These are phyloP conservation scores for Candida maris DNA, from an alignment of 805 yeast species.

Conservation along the genomic window DNA sequence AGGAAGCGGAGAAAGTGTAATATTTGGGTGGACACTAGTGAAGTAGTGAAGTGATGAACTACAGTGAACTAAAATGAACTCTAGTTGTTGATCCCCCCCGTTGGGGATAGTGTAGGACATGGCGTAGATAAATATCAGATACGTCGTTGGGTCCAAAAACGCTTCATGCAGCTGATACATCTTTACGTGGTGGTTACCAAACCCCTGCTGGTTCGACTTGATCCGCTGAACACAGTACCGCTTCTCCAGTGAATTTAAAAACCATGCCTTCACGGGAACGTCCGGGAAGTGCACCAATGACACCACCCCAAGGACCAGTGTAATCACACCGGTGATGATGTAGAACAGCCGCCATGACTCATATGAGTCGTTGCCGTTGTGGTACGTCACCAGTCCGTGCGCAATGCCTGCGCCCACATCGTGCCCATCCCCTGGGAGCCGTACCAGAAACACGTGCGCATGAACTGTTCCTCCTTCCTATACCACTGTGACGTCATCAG, in stretches of 20 bases:
- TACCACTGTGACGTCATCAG: slow-evolving; percentile 54
- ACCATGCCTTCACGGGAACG: slow-evolving; percentile 57
- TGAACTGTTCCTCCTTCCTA: slow-evolving; percentile 44
- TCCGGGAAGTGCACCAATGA: slow-evolving; percentile 39
- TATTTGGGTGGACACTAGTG: not conserved
- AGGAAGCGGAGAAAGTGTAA: not conserved
- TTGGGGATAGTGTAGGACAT: slow-evolving; percentile 46
- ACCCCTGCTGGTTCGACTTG: slow-evolving; percentile 56
- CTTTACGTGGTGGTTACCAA: slow-evolving; percentile 53
- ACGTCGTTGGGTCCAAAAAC: slow-evolving; percentile 45
- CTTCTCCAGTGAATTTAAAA: slow-evolving; percentile 44
- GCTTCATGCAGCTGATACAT: slow-evolving; percentile 52
- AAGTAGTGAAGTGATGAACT: too few relatives aligned
- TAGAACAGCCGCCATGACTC: slow-evolving; percentile 59
- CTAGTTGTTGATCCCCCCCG: slow-evolving; percentile 52
- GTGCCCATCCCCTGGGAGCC: slow-evolving; percentile 42
- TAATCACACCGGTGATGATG: slow-evolving; percentile 55
- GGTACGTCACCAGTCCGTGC: slow-evolving; percentile 36
- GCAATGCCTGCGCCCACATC: slow-evolving; percentile 49
- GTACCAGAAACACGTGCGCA: slow-evolving; percentile 32
- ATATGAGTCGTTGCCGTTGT: slow-evolving; percentile 38
- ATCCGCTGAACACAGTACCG: slow-evolving; percentile 51
- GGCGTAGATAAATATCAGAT: slow-evolving; percentile 41
- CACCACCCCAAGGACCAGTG: slow-evolving; percentile 46
- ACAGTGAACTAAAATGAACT: slow-evolving; percentile 37